These are phyloP conservation scores for Sordariomycetes sp. DNA, from an alignment of 2,329 filamentous ascomycete species.

Conservation along the genomic window DNA sequence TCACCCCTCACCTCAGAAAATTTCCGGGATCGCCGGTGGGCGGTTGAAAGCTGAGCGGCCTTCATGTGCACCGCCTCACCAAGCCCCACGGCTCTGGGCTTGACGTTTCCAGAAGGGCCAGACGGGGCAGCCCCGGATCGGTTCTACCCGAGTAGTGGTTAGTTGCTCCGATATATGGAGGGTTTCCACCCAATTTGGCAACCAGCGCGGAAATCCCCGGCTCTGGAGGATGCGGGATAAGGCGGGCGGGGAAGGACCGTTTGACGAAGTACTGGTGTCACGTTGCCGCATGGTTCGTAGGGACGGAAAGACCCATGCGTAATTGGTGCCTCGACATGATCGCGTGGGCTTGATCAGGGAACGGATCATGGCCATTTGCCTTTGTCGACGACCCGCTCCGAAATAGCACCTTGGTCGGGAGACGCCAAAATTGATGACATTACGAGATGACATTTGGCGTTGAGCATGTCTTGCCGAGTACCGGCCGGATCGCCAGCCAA, in stretches of 20 bases:
- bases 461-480: background rate
- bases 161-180: background rate
- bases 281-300: background rate
- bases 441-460: background rate
- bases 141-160: background rate
- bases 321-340: background rate
- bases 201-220: background rate
- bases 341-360: background rate
- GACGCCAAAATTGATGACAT: too few species aligned
- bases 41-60: too few species aligned
- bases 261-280: background rate
- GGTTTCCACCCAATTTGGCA: background rate
- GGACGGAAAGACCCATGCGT: background rate
- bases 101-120: background rate
- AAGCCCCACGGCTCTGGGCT: background rate
- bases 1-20: background rate
- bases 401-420: too few species aligned
- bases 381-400: background rate
- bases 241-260: background rate
- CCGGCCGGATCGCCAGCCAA: background rate
- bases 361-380: too few species aligned
- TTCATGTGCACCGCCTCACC: background rate
- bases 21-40: background rate
- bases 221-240: background rate
- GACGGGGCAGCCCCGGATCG: background rate